Base-by-base conservation (phyloP, 1,284 basidiomycete species). In the Ganoderma lucidum region DNA sequence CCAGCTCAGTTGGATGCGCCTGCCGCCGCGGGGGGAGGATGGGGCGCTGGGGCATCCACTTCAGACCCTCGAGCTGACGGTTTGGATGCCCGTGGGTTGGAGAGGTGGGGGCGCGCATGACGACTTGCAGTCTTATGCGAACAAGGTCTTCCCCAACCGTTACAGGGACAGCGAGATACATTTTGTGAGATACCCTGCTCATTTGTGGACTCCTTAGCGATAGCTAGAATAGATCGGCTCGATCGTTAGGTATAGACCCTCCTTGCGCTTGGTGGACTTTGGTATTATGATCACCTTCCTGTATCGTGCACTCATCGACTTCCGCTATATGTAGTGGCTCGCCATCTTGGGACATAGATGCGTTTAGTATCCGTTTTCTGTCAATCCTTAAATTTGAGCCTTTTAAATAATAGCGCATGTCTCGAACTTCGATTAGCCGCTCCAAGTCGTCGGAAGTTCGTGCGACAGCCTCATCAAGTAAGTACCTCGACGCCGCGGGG, bases 131-230 rank as follows among this genome's bases (percentile, higher is more conserved):
- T 28, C 35, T 17, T 42, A 62, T 19, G 60, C 23, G 23, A 17
- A 56, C 55, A 56, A 35, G 55, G 17, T 56, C 17, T 56, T 56
- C 8, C 55, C 55, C 12, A 19, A 30, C 15, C 55, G 32, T 35
- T 56, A 32, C 32, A 56, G 55, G 30, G 55, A 56, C 55, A 30
- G 30, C n/a, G 60, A 62, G 3, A 62, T 44, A 62, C 4, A 44
- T 41, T 44, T 62, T 17, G 44, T 39, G 23, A 51, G 48, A 28
- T 51, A 51, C 14, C 48, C 48, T 28, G 48, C 48, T 51, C 48
- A 51, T 23, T 28, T n/a, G 23, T 28, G 23, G 23, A 28, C 9
- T 23, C 8, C 48, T 14, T 51, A 28, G 12, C 23, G 48, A 4
- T 12, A 51, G 10, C 48, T 51, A 51, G 48, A 12, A 14, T 12